A percentile compares a stretch with the other conserved stretches of the same genome.
These are phyloP conservation scores for Penicillium subrubescens DNA, from an alignment of 495 filamentous ascomycete species.

Conservation along the genomic window DNA sequence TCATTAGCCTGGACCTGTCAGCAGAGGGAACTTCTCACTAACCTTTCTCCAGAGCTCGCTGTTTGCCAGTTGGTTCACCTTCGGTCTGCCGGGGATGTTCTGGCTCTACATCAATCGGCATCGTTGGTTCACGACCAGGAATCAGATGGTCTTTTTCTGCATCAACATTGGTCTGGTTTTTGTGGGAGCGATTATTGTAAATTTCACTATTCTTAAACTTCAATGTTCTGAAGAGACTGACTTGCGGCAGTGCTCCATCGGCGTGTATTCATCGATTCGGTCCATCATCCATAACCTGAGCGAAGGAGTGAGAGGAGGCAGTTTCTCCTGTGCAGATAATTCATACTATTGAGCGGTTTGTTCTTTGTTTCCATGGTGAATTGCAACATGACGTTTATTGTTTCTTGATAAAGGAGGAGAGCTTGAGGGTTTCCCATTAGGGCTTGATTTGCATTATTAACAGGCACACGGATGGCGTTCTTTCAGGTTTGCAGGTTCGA, in stretches of 20 bases:
- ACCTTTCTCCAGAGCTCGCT: constrained; percentile 23
- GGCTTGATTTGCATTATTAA: not conserved
- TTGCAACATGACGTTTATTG: not conserved
- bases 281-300: constrained; percentile 28
- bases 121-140: constrained; percentile 21
- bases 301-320: constrained; percentile 19
- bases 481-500: not conserved
- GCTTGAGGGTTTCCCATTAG: not conserved
- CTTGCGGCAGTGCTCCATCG: constrained; percentile 26
- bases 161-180: constrained; percentile 27
- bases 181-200: constrained; percentile 35
- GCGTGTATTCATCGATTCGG: constrained; percentile 36
- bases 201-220: constrained; percentile 1
- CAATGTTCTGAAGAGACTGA: not conserved
- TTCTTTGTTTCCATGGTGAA: not conserved
- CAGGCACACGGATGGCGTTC: not conserved
- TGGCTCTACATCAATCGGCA: constrained; percentile 37
- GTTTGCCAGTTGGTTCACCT: constrained; percentile 34
- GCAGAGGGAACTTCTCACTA: not conserved
- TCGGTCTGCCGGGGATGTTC: constrained; percentile 34
- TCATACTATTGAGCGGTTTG: constrained; percentile 8
- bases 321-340: constrained; percentile 40
- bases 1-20: not conserved
- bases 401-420: not conserved
- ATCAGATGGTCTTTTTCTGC: constrained; percentile 26